Evolutionary conservation across 169 alveolate species (phyloP), one percentile per base, ranked within the genome.

Genomic region (Plasmodium adleri): DNA sequence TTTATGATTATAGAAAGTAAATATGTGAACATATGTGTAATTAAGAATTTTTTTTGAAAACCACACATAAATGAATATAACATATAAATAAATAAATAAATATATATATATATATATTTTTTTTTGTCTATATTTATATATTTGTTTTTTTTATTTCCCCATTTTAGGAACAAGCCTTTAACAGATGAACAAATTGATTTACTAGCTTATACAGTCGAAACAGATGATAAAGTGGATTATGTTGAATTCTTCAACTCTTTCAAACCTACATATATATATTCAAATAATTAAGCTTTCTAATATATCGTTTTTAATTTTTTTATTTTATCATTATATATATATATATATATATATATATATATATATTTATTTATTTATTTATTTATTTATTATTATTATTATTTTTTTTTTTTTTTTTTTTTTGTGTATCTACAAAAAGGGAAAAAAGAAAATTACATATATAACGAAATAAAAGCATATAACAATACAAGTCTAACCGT

Each of bases 181-280:
- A 90, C 95, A 7, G 95, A 93, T 50, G 94, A 90, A 54, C 95
- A 93, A 62, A 93, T 93, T n/a, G 95, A 93, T 62, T 74, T 66
- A 22, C 63, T 93, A 32, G 92, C 91, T 1, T 72, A 86, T 59
- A 70, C 85, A n/a, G 88, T 93, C 56, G 95, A 93, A 74, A 64
- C 87, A 47, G 94, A 93, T 5, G 95, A 92, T 9, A 74, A 86
- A 72, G 66, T 93, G 10, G 92, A 93, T 45, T 93, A 93, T 58
- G 92, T 74, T 49, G 94, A 89, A 50, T 93, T 90, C 39, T 60
- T 93, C 24, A 94, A 93, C 43, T 93, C 94, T 9, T 93, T 93
- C 24, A 72, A 72, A 20, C 94, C 94, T 15, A 95, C 91, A 17
- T 76, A 76, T 43, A 76, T 76, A 62, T 76, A 28, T 12, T 28